Base-by-base conservation (phyloP, 805 yeast genomes). In the Kregervanrija pseudodelftensis region DNA sequence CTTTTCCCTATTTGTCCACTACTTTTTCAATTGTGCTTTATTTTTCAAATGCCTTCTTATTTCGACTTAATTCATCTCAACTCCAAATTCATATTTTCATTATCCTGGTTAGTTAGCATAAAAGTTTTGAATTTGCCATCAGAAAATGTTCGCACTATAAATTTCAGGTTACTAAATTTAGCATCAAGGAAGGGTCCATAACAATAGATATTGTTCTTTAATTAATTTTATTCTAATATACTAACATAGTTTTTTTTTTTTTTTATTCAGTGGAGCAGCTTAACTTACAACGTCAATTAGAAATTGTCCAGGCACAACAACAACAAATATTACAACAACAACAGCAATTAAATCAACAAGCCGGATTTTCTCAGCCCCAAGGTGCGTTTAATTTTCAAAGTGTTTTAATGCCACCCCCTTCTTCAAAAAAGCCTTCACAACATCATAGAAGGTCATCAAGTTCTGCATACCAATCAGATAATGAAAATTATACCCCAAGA, bases 201-300 rank as follows among this genome's bases (percentile, higher is more conserved):
- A 22, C 8, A 22, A 22, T 22, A 22, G 28, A 22, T 22, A 22
- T 22, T 22, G 8, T 22, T 22, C 28, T 7, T 7, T 22, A 22
- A 22, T 22, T 7, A 22, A 5, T 41, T 33, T 30, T 31, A 31
- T 22, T 32, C 2, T 11, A 8, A 17, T 33, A 14, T 10, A 33
- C 14, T 42, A 11, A 11, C 17, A 17, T n/a, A 22, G 12, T 14
- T 11, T 22, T 28, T 30, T 34, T 14, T 11, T 22, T 28, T 30
- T 34, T 35, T 39, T n/a, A 14, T 46, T 17, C 49, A 70, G 79
- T 87, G 57, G 98, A 91, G 65, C 95, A 85, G 60, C 79, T 85
- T 61, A 81, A 83, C 46, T 73, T 93, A 47, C 97, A 93, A 65
- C 89, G 91, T 56, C 97, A 91, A 61, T 73, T 90, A 68, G 97